phyloP scores from a whole-genome alignment of 306 rosid genomes.

The Prunus kanzakura region DNA sequence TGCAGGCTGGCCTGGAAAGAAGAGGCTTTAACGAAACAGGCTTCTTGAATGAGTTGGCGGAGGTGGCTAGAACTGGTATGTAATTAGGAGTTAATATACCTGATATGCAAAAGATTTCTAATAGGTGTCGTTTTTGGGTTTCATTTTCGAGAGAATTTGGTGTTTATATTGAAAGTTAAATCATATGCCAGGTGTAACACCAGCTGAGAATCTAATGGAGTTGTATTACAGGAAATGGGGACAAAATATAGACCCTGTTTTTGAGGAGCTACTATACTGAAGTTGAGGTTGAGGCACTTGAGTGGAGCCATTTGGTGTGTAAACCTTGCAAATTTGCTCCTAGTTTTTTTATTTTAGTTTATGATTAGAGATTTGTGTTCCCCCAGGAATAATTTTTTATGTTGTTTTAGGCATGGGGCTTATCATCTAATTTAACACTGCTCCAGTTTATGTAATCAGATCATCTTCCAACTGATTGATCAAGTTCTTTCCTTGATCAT shows the following conservation, averaged over 20 bases:
- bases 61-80: constrained; percentile 87
- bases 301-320: constrained; percentile 31
- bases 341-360: constrained; percentile 12
- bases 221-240: constrained; percentile 81
- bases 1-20: constrained; percentile 90
- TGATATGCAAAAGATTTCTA: neutral
- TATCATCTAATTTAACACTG: constrained; percentile 14
- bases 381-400: constrained; percentile 28
- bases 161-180: neutral
- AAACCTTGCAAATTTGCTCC: constrained; percentile 18
- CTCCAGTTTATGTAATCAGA: too few species aligned
- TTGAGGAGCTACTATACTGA: constrained; percentile 87
- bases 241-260: constrained; percentile 78
- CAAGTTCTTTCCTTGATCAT: too few species aligned
- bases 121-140: neutral
- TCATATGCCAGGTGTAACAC: constrained; percentile 68
- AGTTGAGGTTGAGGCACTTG: constrained; percentile 21
- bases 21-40: constrained; percentile 93
- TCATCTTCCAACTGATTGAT: too few species aligned
- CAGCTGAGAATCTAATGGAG: constrained; percentile 88
- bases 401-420: constrained; percentile 28
- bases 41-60: constrained; percentile 82
- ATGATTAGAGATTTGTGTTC: constrained; percentile 12
- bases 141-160: neutral
- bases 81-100: neutral